phyloP scores from a whole-genome alignment of 208 protist species.

The Endotrypanum monterogeii region DNA sequence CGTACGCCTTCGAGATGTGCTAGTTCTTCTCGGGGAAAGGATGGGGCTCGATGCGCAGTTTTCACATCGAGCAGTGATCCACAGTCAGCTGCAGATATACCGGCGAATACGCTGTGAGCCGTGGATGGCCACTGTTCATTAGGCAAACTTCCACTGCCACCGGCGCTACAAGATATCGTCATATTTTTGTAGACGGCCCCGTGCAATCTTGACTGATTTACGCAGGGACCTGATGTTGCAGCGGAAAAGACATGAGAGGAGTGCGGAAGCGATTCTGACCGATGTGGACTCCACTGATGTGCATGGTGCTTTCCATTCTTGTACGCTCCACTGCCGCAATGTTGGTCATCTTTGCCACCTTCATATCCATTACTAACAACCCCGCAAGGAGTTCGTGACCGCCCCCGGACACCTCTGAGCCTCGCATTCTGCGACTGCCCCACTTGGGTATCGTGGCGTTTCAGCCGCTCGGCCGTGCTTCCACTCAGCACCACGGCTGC shows the following conservation, averaged over 20 bases:
- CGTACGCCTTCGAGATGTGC: not conserved
- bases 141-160: not conserved
- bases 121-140: not conserved
- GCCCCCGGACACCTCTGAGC: not conserved
- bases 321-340: not conserved
- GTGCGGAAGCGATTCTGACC: not conserved
- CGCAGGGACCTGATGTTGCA: not conserved
- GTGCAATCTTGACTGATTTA: not conserved
- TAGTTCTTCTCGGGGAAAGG: not conserved
- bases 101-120: not conserved
- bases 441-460: not conserved
- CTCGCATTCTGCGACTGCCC: not conserved
- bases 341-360: not conserved
- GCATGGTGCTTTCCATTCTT: not conserved
- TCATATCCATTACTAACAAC: not conserved
- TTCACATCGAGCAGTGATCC: not conserved
- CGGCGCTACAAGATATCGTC: not conserved
- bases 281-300: not conserved
- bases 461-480: conserved; percentile 4
- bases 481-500: not conserved
- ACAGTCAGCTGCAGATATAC: not conserved
- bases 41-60: not conserved
- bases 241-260: conserved; percentile 10
- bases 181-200: not conserved
- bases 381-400: not conserved